A percentile compares a stretch with the other conserved stretches of the same genome.
phyloP scores from a whole-genome alignment of 371 early-diverging fungal genomes.

The Apophysomyces variabilis region DNA sequence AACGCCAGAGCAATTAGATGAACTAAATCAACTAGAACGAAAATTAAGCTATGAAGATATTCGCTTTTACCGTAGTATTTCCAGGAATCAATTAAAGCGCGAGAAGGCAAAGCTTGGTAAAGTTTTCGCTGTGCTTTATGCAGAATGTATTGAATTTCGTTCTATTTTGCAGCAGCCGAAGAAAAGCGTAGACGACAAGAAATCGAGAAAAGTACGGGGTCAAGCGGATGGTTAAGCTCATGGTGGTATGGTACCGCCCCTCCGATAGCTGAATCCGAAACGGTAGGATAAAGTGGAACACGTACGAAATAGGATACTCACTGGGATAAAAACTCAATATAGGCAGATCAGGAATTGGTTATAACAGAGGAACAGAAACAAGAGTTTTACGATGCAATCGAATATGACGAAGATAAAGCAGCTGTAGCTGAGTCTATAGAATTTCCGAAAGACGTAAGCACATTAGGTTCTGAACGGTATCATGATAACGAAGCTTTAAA shows the following conservation, averaged over 20 bases:
- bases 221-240: conserved; percentile 58
- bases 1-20: conserved; percentile 39
- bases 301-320: not conserved
- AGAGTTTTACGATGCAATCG: conserved; percentile 82
- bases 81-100: conserved; percentile 62
- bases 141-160: conserved; percentile 12
- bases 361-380: conserved; percentile 67
- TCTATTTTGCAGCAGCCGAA: not conserved
- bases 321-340: not conserved
- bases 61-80: conserved; percentile 74
- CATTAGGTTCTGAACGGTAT: not conserved
- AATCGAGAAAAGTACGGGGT: conserved; percentile 31
- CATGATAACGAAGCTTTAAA: not conserved
- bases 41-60: conserved; percentile 79
- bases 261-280: not conserved
- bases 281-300: not conserved
- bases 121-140: not conserved
- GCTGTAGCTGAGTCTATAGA: conserved; percentile 59
- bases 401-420: conserved; percentile 73
- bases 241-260: conserved; percentile 51
- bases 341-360: conserved; percentile 10
- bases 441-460: conserved; percentile 75
- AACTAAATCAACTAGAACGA: conserved; percentile 65
- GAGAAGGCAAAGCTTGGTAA: conserved; percentile 54
- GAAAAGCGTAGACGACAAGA: conserved; percentile 37